Evolutionary conservation across 2,329 filamentous ascomycete species (phyloP).

Genomic region (Fusarium xylarioides): DNA sequence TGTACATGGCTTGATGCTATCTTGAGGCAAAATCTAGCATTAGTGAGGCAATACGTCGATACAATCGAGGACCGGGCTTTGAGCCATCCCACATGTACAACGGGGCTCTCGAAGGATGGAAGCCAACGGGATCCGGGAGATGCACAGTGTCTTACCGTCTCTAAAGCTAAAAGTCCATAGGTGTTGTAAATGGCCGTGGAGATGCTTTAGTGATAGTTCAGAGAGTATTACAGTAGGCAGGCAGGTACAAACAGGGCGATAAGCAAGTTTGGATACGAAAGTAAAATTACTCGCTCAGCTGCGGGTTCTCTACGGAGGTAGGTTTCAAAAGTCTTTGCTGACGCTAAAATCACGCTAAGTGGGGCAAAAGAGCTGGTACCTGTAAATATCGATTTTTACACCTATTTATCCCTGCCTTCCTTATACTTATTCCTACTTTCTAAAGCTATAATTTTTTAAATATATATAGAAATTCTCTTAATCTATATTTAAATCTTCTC

Average conservation of each 20-base stretch:
- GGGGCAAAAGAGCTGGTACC: too few species aligned
- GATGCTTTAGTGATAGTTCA: slow-evolving; percentile 7
- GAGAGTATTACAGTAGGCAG: not conserved
- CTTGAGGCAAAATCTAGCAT: slow-evolving; percentile 28
- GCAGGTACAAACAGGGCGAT: not conserved
- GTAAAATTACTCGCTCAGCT: slow-evolving; percentile 10
- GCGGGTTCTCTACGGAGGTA: slow-evolving; percentile 2
- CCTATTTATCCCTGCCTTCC: too few species aligned
- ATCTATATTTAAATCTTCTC: too few species aligned
- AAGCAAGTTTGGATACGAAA: slow-evolving; percentile 24
- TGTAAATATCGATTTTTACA: too few species aligned
- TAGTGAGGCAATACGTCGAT: slow-evolving; percentile 16
- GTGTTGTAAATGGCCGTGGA: slow-evolving; percentile 8
- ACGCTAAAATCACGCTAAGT: too few species aligned
- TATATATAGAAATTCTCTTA: too few species aligned
- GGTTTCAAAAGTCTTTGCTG: too few species aligned
- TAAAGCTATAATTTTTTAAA: too few species aligned
- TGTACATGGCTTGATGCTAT: slow-evolving; percentile 24
- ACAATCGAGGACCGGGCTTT: slow-evolving; percentile 21
- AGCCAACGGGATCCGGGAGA: slow-evolving; percentile 36
- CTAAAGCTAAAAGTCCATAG: not conserved
- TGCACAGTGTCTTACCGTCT: slow-evolving; percentile 35
- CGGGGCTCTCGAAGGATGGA: slow-evolving; percentile 17
- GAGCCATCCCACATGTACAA: slow-evolving; percentile 14
- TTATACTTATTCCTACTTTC: too few species aligned